Evolutionary conservation across 1,284 basidiomycete genomes (phyloP), one percentile per base, ranked within the genome.

Genomic region (Pisolithus thermaeus): DNA sequence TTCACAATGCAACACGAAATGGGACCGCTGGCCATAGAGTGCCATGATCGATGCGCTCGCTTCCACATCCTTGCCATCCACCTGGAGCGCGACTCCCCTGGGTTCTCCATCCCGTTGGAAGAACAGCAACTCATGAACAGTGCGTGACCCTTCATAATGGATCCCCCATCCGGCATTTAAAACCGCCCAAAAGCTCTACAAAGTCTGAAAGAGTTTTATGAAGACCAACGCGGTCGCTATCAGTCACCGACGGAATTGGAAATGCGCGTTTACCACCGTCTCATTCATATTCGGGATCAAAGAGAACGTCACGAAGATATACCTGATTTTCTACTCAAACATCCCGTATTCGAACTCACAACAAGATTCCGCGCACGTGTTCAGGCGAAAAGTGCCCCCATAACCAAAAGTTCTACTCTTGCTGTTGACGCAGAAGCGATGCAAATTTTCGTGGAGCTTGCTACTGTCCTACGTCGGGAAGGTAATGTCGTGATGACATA

Each of bases 181-280:
- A 52, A n/a, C 2, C 46, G 51, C 44, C 28, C 49, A 30, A n/a
- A 59, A 95, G 92, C 92, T 22, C 78, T 97, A 37, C 89, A 91
- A 62, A 92, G 87, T 62, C 76, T 98, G 46, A 92, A 92, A 65
- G 92, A 97, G 64, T 95, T 92, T 62, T 97, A 97, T 66, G 87
- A 92, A 60, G 95, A 97, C 54, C 81, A 91, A 51, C 76, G 86
- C 14, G 79, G 76, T 11, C 70, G 72, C 18, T 83, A 83, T 47
- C 67, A 84, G 47, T 87, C 86, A 7, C 83, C 88, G 0, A 88
- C 89, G 51, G 94, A 98, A 65, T 81, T 97, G 45, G 96, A 99
- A 70, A 97, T 99, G 81, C 84, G 92, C 20, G 87, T 97, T 0
- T 98, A 98, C 72, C 91, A 96, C 65, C 83, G 95, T 36, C 80